These are phyloP conservation scores for Pseudogymnoascus pannorum DNA, from an alignment of 2,329 filamentous ascomycete species.

Conservation along the genomic window DNA sequence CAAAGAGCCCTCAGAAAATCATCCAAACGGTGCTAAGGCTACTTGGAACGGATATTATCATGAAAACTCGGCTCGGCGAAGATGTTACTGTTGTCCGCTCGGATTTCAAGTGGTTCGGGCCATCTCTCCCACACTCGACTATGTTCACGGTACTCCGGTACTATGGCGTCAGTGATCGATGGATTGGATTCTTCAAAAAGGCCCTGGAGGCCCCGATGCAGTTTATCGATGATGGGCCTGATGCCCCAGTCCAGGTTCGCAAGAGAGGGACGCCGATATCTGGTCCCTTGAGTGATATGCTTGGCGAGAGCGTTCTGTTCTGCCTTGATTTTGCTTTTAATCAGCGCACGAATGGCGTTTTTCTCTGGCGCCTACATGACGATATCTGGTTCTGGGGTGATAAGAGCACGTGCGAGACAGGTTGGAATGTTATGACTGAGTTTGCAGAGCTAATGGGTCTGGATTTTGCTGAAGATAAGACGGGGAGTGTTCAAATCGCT, in stretches of 20 bases:
- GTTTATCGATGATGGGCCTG: constrained; percentile 46
- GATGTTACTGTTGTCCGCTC: constrained; percentile 48
- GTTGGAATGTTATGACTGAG: constrained; percentile 49
- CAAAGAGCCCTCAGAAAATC: constrained; percentile 38
- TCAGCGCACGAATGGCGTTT: constrained; percentile 43
- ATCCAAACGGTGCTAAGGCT: constrained; percentile 52
- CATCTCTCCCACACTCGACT: constrained; percentile 51
- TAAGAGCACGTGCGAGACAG: constrained; percentile 41
- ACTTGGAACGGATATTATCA: constrained; percentile 45
- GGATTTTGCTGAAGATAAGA: constrained; percentile 50
- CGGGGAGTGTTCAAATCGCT: constrained; percentile 39
- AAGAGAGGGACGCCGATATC: constrained; percentile 52
- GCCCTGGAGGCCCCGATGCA: constrained; percentile 53
- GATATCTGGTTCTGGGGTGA: constrained; percentile 64
- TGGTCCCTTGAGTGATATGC: constrained; percentile 49
- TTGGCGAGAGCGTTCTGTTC: constrained; percentile 55
- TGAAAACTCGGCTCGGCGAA: constrained; percentile 40
- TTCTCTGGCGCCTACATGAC: constrained; percentile 56
- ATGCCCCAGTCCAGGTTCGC: constrained; percentile 37
- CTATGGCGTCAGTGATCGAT: constrained; percentile 48
- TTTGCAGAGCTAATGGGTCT: constrained; percentile 50
- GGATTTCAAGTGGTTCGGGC: constrained; percentile 52
- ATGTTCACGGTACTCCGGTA: constrained; percentile 50
- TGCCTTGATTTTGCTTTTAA: constrained; percentile 60
- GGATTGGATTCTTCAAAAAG: constrained; percentile 51